Conservation (phyloP, 139 green algal species). For the Chlorella sp. region DNA sequence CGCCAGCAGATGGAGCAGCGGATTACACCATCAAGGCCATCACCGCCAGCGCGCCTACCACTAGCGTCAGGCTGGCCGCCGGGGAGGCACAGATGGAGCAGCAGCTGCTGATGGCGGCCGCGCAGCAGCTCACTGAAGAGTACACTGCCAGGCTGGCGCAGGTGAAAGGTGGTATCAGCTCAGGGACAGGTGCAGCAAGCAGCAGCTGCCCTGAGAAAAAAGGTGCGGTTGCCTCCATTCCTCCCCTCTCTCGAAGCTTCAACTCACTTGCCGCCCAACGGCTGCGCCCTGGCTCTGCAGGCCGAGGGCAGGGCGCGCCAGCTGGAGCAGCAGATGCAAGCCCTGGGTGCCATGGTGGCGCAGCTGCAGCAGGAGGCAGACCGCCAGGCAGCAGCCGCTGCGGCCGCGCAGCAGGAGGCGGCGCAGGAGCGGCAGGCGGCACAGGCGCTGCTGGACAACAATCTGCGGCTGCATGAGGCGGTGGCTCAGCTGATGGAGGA, state of each 20-base stretch:
- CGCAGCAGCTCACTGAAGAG: not conserved
- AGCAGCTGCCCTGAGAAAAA: no score
- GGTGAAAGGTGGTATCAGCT: no score
- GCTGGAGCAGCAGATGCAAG: constrained; percentile 3
- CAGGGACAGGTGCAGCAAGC: no score
- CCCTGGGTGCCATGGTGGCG: not conserved
- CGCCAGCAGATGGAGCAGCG: not conserved
- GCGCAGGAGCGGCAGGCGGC: not conserved
- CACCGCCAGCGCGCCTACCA: not conserved
- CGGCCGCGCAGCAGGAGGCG: not conserved
- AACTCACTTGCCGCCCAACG: no score
- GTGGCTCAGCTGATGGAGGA: constrained; percentile 1
- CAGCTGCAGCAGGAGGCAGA: not conserved
- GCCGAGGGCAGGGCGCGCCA: not conserved
- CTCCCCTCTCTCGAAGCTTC: no score
- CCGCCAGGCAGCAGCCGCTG: not conserved
- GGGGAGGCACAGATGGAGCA: constrained; percentile 1
- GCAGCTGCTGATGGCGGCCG: constrained; percentile 12
- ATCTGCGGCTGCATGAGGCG: constrained; percentile 19
- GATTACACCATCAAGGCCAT: no score
- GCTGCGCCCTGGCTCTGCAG: not conserved
- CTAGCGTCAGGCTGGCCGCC: no score
- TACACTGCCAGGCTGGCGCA: not conserved
- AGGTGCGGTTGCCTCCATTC: no score
- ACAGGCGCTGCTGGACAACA: constrained; percentile 1